phyloP scores from a whole-genome alignment of 164 flowering plant genomes.

The Umbellularia californica region DNA sequence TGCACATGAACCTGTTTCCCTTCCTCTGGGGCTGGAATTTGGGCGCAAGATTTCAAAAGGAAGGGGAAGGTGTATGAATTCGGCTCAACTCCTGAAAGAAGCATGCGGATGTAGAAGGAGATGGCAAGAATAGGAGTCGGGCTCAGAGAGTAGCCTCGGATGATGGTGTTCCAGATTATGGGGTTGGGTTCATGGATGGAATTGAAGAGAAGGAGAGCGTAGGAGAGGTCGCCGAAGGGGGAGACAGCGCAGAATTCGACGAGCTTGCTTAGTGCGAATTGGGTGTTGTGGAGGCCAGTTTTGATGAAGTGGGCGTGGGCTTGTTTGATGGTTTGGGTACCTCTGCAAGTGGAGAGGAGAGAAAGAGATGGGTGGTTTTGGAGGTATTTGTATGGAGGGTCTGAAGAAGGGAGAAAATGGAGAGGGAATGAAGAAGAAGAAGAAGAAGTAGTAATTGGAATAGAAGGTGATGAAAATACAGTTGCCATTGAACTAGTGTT shows the following conservation, averaged over 20 bases:
- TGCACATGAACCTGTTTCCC: constrained; percentile 66
- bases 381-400: constrained; percentile 50
- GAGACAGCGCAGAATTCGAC: constrained; percentile 61
- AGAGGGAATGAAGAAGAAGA: constrained; percentile 11
- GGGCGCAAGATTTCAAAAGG: constrained; percentile 58
- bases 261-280: constrained; percentile 61
- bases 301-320: constrained; percentile 68
- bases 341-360: constrained; percentile 59
- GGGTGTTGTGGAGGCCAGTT: constrained; percentile 72
- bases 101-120: constrained; percentile 41
- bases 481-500: constrained; percentile 1
- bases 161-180: constrained; percentile 62
- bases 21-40: constrained; percentile 21
- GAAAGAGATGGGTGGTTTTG: constrained; percentile 48
- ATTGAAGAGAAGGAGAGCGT: constrained; percentile 51
- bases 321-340: constrained; percentile 47
- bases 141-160: constrained; percentile 47
- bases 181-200: constrained; percentile 51
- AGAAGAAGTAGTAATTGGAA: constrained; percentile 19
- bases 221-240: constrained; percentile 46
- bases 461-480: constrained; percentile 24
- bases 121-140: constrained; percentile 34
- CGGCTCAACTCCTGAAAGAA: constrained; percentile 41
- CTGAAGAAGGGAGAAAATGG: constrained; percentile 24
- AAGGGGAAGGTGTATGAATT: constrained; percentile 76